Percentiles rank a stretch among this genome's conserved stretches.
phyloP scores from a whole-genome alignment of 2,329 filamentous ascomycete genomes.

The Fusarium sp. region DNA sequence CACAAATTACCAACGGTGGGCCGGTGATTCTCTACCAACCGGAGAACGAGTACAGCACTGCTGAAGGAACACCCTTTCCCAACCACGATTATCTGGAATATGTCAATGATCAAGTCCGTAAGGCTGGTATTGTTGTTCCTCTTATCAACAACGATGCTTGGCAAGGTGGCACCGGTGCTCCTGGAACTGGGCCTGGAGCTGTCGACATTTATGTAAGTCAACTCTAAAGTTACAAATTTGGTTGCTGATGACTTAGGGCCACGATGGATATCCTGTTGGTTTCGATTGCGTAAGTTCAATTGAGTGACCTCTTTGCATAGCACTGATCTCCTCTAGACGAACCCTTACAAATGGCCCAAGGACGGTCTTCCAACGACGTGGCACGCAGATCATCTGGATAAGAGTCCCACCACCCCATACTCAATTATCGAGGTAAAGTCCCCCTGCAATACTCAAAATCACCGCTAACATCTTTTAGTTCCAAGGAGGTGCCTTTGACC shows the following conservation, averaged over 20 bases:
- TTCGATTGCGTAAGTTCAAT: conserved; percentile 62
- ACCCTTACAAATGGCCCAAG: conserved; percentile 59
- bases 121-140: conserved; percentile 78
- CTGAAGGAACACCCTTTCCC: conserved; percentile 66
- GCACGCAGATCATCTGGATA: conserved; percentile 65
- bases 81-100: conserved; percentile 77
- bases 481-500: conserved; percentile 78
- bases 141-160: conserved; percentile 80
- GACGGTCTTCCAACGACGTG: conserved; percentile 59
- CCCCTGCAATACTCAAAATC: rapidly evolving
- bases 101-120: conserved; percentile 74
- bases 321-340: conserved; percentile 49
- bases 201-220: conserved; percentile 67
- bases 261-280: conserved; percentile 72
- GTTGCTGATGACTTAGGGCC: conserved; percentile 54
- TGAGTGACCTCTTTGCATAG: rapidly evolving
- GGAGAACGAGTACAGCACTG: conserved; percentile 81
- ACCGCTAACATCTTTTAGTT: conserved; percentile 57
- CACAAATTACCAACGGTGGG: conserved; percentile 85
- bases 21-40: conserved; percentile 83
- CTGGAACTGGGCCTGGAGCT: conserved; percentile 67
- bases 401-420: conserved; percentile 75
- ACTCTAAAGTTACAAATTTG: rapidly evolving
- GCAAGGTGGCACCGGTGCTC: conserved; percentile 71
- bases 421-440: conserved; percentile 60